Conservation (phyloP, 78 protist species). For the Monosiga brevicollis region DNA sequence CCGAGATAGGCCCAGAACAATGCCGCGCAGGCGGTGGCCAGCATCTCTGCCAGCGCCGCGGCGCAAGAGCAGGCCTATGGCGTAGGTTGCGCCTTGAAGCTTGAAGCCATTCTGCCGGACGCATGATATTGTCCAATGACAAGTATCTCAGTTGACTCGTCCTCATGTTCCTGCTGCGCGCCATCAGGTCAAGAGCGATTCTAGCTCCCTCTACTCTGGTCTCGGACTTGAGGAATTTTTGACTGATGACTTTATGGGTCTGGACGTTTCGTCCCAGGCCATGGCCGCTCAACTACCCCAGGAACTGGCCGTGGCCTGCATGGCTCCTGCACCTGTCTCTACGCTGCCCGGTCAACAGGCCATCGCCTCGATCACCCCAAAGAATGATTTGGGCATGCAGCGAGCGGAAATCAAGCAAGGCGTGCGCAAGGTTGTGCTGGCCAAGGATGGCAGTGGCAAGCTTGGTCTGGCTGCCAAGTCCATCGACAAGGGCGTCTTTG, state of each 20-base stretch:
- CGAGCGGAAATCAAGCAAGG: neutral
- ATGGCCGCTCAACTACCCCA: neutral
- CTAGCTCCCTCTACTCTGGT: no score
- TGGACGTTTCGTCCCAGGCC: neutral
- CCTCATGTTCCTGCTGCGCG: no score
- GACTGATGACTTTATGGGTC: slow-evolving; percentile 8
- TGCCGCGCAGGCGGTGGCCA: no score
- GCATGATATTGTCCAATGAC: no score
- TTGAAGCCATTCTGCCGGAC: no score
- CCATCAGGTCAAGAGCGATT: no score
- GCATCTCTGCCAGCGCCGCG: no score
- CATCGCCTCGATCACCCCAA: neutral
- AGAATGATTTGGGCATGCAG: neutral
- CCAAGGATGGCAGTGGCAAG: neutral
- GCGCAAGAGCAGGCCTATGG: no score
- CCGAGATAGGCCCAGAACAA: no score
- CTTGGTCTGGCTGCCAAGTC: slow-evolving; percentile 5
- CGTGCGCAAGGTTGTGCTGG: neutral
- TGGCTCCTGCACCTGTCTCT: neutral
- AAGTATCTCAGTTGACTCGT: no score
- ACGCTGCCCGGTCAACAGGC: neutral
- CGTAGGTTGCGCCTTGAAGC: no score
- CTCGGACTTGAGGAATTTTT: no score
- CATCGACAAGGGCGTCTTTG: slow-evolving; percentile 22
- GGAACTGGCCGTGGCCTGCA: neutral